phyloP scores from a whole-genome alignment of 2,329 filamentous ascomycete species.

The Pseudogymnoascus sp. region DNA sequence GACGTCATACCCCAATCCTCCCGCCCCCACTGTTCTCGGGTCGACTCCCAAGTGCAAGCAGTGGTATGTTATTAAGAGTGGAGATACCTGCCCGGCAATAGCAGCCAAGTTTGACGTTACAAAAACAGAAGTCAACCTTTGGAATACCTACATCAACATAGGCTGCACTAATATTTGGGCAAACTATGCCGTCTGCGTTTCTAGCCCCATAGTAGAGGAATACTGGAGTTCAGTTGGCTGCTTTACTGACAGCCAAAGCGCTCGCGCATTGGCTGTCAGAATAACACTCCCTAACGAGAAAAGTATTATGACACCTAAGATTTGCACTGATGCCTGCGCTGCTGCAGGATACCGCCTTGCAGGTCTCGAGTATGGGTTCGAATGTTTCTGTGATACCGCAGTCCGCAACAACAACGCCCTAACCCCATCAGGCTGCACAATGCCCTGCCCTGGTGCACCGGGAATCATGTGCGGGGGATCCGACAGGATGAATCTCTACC shows the following conservation, averaged over 20 bases:
- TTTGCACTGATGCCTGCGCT: not conserved
- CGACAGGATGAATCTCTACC: constrained; percentile 13
- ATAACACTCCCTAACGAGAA: not conserved
- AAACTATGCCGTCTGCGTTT: constrained; percentile 5
- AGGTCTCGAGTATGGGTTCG: not conserved
- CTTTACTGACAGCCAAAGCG: not conserved
- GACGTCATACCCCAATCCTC: not conserved
- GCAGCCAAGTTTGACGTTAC: not conserved
- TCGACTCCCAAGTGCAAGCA: constrained; percentile 1
- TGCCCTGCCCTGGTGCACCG: constrained; percentile 12
- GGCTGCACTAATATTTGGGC: constrained; percentile 2
- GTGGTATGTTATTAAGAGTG: constrained; percentile 1
- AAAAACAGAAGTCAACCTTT: not conserved
- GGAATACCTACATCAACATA: constrained; percentile 8
- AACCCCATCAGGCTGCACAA: constrained; percentile 11
- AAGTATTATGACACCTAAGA: constrained; percentile 11
- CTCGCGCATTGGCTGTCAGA: not conserved
- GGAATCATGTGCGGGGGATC: constrained; percentile 13
- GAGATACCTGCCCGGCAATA: not conserved
- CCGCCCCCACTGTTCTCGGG: not conserved
- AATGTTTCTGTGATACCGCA: not conserved
- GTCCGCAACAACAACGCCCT: not conserved
- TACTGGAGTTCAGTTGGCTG: not conserved
- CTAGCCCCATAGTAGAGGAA: not conserved
- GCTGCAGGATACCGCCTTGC: not conserved